Conservation (phyloP, 2,329 filamentous ascomycete species). For the Exophiala viscosa region DNA sequence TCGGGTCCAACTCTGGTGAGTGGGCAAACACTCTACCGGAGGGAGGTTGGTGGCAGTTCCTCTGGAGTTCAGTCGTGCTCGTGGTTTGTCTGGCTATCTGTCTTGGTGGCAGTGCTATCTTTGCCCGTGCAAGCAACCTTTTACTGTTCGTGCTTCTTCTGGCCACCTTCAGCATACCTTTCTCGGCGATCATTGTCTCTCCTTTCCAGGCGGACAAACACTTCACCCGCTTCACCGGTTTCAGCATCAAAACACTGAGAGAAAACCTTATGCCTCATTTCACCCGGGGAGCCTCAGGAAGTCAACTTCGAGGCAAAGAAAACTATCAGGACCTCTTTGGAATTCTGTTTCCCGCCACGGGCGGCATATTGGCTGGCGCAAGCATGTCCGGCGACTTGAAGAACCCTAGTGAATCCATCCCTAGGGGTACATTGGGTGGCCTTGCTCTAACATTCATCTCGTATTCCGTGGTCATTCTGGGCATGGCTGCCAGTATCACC, state of each 20-base stretch:
- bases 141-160: conserved; percentile 67
- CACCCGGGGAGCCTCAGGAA: conserved; percentile 60
- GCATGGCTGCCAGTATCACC: conserved; percentile 73
- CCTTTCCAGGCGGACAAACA: conserved; percentile 63
- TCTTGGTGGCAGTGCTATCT: conserved; percentile 73
- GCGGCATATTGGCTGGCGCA: conserved; percentile 64
- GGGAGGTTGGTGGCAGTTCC: conserved; percentile 72
- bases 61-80: conserved; percentile 69
- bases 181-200: conserved; percentile 65
- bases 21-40: conserved; percentile 61
- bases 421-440: conserved; percentile 76
- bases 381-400: conserved; percentile 87
- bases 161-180: conserved; percentile 74
- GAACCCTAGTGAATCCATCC: conserved; percentile 79
- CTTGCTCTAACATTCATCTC: conserved; percentile 70
- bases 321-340: conserved; percentile 81
- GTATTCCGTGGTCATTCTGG: conserved; percentile 72
- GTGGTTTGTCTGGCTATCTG: conserved; percentile 70
- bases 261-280: conserved; percentile 70
- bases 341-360: conserved; percentile 73
- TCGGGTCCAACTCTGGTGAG: conserved; percentile 57
- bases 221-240: conserved; percentile 72
- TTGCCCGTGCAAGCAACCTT: conserved; percentile 74
- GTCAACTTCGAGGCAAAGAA: conserved; percentile 59
- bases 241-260: conserved; percentile 65